Conservation (phyloP, 257 asterid species). For the Solanum neorickii region DNA sequence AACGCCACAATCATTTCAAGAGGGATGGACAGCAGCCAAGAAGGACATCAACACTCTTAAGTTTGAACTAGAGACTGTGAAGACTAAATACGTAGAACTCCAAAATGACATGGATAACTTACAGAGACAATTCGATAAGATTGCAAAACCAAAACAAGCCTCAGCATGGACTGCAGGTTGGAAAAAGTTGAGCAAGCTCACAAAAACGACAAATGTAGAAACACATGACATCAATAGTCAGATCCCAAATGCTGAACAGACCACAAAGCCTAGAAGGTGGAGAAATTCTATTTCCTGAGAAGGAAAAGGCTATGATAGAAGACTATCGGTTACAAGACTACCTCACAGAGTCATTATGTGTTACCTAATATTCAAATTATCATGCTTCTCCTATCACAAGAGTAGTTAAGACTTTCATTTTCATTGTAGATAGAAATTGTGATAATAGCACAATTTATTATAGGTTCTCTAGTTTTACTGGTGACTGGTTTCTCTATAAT, state of each 20-base stretch:
- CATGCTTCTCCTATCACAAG: neutral
- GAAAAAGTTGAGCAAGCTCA: constrained; percentile 69
- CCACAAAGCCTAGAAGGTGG: constrained; percentile 69
- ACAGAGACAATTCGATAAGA: constrained; percentile 73
- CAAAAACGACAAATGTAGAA: constrained; percentile 34
- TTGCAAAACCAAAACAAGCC: constrained; percentile 44
- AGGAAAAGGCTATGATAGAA: neutral
- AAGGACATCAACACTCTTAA: constrained; percentile 87
- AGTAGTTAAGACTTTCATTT: neutral
- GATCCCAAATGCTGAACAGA: constrained; percentile 25
- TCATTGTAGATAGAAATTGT: neutral
- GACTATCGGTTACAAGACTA: neutral
- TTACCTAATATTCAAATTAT: neutral
- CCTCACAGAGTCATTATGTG: neutral
- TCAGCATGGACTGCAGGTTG: constrained; percentile 77
- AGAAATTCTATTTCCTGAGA: constrained; percentile 83
- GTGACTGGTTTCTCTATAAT: neutral
- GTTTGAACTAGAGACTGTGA: constrained; percentile 71
- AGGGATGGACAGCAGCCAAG: constrained; percentile 92
- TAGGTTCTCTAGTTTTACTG: neutral
- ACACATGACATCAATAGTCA: constrained; percentile 23
- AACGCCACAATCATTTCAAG: constrained; percentile 91
- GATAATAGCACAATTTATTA: neutral
- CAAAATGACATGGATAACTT: constrained; percentile 61
- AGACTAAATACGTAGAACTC: constrained; percentile 63